Base-by-base conservation (phyloP, 805 yeast genomes). In the Ogataea dorogensis region DNA sequence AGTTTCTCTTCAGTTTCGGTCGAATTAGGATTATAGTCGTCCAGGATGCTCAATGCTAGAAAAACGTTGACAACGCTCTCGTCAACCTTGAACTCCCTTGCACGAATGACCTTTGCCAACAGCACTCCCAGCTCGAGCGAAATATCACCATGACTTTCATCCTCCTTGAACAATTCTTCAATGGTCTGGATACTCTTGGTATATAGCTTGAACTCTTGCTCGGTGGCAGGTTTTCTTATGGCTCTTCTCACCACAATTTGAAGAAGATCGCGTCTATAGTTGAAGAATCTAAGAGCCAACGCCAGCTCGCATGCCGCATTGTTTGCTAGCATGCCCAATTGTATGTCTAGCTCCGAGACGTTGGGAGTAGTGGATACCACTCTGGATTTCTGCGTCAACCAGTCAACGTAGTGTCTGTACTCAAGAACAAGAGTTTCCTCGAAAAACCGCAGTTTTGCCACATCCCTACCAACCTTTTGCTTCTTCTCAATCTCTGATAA, bases 391-490 rank as follows among this genome's bases (percentile, higher is more conserved):
- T 58, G 59, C 5, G 71, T 56, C 29, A 91, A 59, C 15, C 71
- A 53, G 24, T 75, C 79, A 23, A 93, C 64, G 51, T 83, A 91
- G 8, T 67, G 67, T 42, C 72, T 77, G 61, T 88, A 91, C 51
- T 81, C 76, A 8, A 70, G 54, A 6, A 89, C 81, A 36, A 91
- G 67, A 2, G 74, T 65, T 56, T 91, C 93, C 61, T 91, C 98
- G 59, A 83, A 88, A 42, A 69, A 71, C 55, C 98, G 74, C 49
- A 84, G 59, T 51, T 72, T 76, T 12, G 85, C 81, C 21, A 93
- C 83, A 14, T 93, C 98, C 54, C 73, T 85, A 10, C 89, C 67
- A 4, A 87, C 95, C 50, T 79, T 86, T 51, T 87, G 96, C 43
- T 76, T 73, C 58, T 77, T 78, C 59, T 91, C 98, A 0, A 75